phyloP scores from a whole-genome alignment of 345 rosid genomes.

The Gossypioides kirkii region DNA sequence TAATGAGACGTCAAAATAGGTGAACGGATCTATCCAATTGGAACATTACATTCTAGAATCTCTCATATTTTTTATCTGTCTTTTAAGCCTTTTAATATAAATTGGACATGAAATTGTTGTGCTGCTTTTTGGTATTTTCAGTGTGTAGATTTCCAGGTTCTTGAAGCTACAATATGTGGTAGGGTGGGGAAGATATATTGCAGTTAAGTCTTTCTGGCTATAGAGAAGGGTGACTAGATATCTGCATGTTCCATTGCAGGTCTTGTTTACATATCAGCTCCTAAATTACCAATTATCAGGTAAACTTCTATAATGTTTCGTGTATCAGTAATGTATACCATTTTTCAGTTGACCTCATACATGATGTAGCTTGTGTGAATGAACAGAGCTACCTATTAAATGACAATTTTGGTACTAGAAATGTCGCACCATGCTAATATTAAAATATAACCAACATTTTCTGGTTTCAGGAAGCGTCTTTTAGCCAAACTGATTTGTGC shows the following conservation, averaged over 20 bases:
- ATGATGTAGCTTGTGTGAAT: too few species aligned
- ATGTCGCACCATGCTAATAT: background rate
- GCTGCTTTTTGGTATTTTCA: background rate
- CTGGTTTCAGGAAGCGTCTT: background rate
- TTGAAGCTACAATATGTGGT: background rate
- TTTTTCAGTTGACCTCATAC: background rate
- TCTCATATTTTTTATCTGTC: background rate
- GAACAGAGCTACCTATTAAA: background rate
- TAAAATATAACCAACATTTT: background rate
- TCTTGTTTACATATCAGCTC: background rate
- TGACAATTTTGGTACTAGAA: background rate
- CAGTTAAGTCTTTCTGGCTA: conserved; percentile 1
- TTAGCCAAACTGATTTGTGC: background rate
- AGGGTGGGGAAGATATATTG: background rate
- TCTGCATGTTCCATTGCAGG: background rate
- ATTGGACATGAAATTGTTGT: background rate
- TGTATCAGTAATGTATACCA: background rate
- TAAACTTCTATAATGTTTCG: background rate
- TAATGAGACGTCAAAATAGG: background rate
- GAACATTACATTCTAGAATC: background rate
- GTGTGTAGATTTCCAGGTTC: background rate
- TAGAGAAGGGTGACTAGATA: background rate
- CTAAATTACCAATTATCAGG: background rate
- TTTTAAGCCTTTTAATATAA: background rate
- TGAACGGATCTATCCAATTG: background rate